A percentile compares a stretch with the other conserved stretches of the same genome.
phyloP scores from a whole-genome alignment of 1,284 basidiomycete genomes.

The Sphagnurus paluster region DNA sequence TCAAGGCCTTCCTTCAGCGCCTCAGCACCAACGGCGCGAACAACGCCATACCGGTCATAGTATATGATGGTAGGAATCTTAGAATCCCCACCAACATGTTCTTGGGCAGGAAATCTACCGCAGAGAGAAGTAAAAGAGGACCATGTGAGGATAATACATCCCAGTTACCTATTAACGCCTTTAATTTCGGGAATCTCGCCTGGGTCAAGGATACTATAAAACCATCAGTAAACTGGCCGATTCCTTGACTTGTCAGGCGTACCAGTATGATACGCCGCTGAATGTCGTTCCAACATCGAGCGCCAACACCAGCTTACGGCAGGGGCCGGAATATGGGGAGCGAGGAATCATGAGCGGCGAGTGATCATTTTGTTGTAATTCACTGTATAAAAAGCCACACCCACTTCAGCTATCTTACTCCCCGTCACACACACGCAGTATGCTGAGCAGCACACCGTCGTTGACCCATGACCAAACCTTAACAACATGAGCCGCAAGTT shows the following conservation, averaged over 20 bases:
- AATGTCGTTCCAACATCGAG: constrained; percentile 55
- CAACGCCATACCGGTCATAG: constrained; percentile 17
- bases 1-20: constrained; percentile 26
- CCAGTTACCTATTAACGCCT: constrained; percentile 45
- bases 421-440: too few relatives aligned
- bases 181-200: constrained; percentile 42
- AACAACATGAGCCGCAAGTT: too few relatives aligned
- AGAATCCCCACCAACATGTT: constrained; percentile 24
- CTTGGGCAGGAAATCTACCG: constrained; percentile 17
- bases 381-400: too few relatives aligned
- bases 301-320: too few relatives aligned
- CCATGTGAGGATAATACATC: not conserved
- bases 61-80: constrained; percentile 52
- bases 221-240: not conserved
- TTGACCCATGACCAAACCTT: too few relatives aligned
- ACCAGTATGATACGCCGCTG: constrained; percentile 49
- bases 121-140: not conserved
- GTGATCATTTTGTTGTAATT: too few relatives aligned
- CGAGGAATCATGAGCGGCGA: too few relatives aligned
- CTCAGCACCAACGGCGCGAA: constrained; percentile 27
- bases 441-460: too few relatives aligned
- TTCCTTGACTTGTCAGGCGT: not conserved
- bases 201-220: constrained; percentile 29
- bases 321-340: too few relatives aligned
- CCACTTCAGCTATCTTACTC: too few relatives aligned